A percentile compares a stretch with the other conserved stretches of the same genome.
These are phyloP conservation scores for Zygotorulaspora danielsina DNA, from an alignment of 805 yeast species.

Conservation along the genomic window DNA sequence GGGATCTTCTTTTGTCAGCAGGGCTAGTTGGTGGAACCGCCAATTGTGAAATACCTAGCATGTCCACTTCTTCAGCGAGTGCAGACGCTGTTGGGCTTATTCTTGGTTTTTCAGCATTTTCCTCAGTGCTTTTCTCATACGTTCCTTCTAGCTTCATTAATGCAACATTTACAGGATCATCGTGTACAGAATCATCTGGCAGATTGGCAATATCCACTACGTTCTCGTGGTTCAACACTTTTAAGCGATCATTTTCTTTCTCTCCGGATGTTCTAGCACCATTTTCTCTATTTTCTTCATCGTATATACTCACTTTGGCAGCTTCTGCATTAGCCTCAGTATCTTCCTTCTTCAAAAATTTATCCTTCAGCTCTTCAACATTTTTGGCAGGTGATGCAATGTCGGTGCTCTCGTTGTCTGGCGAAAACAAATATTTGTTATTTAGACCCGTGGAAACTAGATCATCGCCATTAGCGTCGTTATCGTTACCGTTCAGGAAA, in stretches of 20 bases:
- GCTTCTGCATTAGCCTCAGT: constrained; percentile 14
- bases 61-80: constrained; percentile 20
- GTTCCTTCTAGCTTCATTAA: constrained; percentile 76
- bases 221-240: constrained; percentile 8
- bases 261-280: constrained; percentile 11
- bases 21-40: constrained; percentile 16
- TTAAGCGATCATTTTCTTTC: constrained; percentile 9
- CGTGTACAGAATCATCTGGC: constrained; percentile 67
- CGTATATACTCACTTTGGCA: constrained; percentile 4
- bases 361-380: constrained; percentile 30
- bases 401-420: constrained; percentile 28
- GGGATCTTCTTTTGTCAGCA: constrained; percentile 28
- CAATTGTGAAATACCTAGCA: constrained; percentile 16
- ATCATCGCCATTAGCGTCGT: constrained; percentile 3
- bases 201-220: constrained; percentile 76
- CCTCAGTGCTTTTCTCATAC: constrained; percentile 22
- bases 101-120: constrained; percentile 7
- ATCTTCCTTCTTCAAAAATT: constrained; percentile 23
- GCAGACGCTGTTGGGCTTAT: constrained; percentile 18
- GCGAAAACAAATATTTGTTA: constrained; percentile 30
- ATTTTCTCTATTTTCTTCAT: constrained; percentile 9
- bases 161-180: constrained; percentile 72
- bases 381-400: constrained; percentile 34
- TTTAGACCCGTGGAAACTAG: constrained; percentile 7
- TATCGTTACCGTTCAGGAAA: constrained; percentile 8